These are phyloP conservation scores for Bipolaris gigantea DNA, from an alignment of 2,329 filamentous ascomycete genomes.

Conservation along the genomic window DNA sequence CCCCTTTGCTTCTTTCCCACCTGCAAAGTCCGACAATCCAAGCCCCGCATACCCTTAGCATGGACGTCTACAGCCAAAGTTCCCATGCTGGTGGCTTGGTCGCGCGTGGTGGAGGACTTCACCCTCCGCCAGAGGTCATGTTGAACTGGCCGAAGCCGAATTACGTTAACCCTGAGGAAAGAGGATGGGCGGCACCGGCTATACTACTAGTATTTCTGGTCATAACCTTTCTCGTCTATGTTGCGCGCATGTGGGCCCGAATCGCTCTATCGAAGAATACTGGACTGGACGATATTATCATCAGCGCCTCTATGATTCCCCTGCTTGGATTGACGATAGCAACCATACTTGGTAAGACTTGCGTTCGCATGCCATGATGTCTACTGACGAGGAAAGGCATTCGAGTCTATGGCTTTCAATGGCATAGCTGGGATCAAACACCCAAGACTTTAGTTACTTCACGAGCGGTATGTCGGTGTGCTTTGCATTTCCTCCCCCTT, in stretches of 20 bases:
- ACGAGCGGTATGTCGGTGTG: slow-evolving; percentile 24
- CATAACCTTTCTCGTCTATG: slow-evolving; percentile 47
- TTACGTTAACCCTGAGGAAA: slow-evolving; percentile 50
- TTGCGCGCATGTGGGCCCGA: slow-evolving; percentile 53
- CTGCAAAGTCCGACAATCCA: background rate
- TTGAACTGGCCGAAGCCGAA: slow-evolving; percentile 53
- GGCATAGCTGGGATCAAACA: slow-evolving; percentile 41
- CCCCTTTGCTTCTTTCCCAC: background rate
- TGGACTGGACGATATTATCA: slow-evolving; percentile 53
- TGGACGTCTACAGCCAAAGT: slow-evolving; percentile 4
- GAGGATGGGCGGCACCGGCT: slow-evolving; percentile 49
- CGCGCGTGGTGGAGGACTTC: slow-evolving; percentile 32
- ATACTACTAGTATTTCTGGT: slow-evolving; percentile 47
- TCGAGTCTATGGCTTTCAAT: slow-evolving; percentile 36
- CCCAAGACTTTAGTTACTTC: slow-evolving; percentile 19
- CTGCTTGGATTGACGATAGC: slow-evolving; percentile 38
- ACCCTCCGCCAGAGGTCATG: slow-evolving; percentile 48
- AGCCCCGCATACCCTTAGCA: slow-evolving; percentile 6
- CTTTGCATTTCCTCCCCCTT: too few relatives aligned
- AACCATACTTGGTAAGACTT: slow-evolving; percentile 29
- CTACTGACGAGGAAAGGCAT: slow-evolving; percentile 28
- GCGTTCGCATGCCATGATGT: too few relatives aligned
- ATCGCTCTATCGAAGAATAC: slow-evolving; percentile 50
- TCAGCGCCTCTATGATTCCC: slow-evolving; percentile 49
- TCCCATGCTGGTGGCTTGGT: slow-evolving; percentile 15